Evolutionary conservation across 1,139 yeast genomes (phyloP), one percentile per base, ranked within the genome.

Genomic region (Zygosaccharomyces sapae): DNA sequence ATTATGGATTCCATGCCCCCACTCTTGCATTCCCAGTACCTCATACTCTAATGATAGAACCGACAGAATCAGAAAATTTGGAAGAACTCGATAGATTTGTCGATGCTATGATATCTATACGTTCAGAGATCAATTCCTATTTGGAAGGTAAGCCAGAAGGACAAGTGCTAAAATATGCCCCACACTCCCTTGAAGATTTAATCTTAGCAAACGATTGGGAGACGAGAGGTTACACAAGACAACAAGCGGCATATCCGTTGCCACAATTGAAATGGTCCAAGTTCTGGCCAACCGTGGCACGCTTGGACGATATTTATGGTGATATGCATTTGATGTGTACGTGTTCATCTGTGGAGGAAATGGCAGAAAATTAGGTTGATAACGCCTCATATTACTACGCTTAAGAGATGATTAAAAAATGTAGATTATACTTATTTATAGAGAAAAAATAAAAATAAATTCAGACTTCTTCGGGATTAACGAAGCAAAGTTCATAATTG

Each of bases 11-110:
- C 82, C 98, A 92, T 69, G 97, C 97, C 0, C 98, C 98, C 56
- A 92, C 98, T 43, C 83, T 92, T 88, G 92, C 97, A 1, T 92
- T 94, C 86, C 98, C 98, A 19, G 96, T 92, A 45, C 90, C 97
- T 9, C 95, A 95, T 52, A 92, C 98, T 3, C 76, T 92, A 58
- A 92, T 92, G 98, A 83, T 92, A 56, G 98, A 92, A 71, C 98
- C 98, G 50, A 92, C 98, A 3, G 98, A 92, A 70, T 83, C 94
- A 19, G 98, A 92, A 71, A 82, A 88, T 63, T 71, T 85, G 62
- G 86, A 75, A 47, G 98, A 92, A 71, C 75, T 92, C 57, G 94
- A 92, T 69, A 78, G 97, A 61, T 92, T 92, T 69, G 82, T 89
- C 52, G 92, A 88, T 52, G 81, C 97, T 2, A 77, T 92, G 74